Conservation (phyloP, 331 rosid species). For the Telfairia occidentalis region DNA sequence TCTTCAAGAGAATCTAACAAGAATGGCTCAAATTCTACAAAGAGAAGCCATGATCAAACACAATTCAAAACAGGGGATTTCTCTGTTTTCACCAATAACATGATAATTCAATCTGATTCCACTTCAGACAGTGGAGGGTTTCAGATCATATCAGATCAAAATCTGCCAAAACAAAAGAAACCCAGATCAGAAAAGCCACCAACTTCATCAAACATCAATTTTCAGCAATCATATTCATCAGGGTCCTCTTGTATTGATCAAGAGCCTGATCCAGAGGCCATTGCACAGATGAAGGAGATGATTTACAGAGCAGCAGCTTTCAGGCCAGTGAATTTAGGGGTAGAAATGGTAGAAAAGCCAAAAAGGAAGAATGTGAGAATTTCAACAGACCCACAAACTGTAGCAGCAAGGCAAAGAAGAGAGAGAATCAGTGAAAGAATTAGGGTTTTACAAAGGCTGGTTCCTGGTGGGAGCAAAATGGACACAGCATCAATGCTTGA, state of each 20-base stretch:
- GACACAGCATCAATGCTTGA: conserved; percentile 20
- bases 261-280: conserved; percentile 75
- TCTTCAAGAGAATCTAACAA: conserved; percentile 47
- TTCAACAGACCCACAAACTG: conserved; percentile 14
- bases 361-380: conserved; percentile 13
- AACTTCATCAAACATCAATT: conserved; percentile 55
- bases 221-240: conserved; percentile 54
- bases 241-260: conserved; percentile 30
- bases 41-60: conserved; percentile 7
- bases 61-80: conserved; percentile 7
- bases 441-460: conserved; percentile 14
- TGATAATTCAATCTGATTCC: conserved; percentile 14
- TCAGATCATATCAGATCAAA: conserved; percentile 28
- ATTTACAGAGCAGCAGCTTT: conserved; percentile 14
- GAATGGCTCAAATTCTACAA: conserved; percentile 18
- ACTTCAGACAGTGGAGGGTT: conserved; percentile 22
- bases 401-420: conserved; percentile 18
- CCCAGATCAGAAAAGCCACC: conserved; percentile 41
- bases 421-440: conserved; percentile 16
- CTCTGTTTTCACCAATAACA: conserved; percentile 28
- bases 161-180: conserved; percentile 43
- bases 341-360: not conserved
- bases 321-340: conserved; percentile 11
- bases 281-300: conserved; percentile 41
- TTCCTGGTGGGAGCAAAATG: conserved; percentile 18